phyloP scores from a whole-genome alignment of 1,284 basidiomycete species.

The Melanopsichium pennsylvanicum region DNA sequence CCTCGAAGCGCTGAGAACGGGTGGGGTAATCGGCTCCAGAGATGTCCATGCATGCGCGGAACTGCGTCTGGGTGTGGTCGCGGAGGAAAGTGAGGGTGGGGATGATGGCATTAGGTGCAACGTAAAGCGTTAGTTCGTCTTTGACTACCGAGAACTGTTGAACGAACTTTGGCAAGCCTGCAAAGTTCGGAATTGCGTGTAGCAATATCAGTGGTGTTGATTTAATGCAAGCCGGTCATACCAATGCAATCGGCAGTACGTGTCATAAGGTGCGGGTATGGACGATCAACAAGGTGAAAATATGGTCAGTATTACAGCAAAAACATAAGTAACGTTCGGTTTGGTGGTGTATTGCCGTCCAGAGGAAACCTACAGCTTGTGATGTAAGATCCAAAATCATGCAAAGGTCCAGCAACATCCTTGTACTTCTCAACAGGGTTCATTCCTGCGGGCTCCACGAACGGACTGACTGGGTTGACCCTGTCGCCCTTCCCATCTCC shows the following conservation, averaged over 20 bases:
- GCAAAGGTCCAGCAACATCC: conserved; percentile 48
- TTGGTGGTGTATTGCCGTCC: no score
- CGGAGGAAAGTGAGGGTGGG: conserved; percentile 91
- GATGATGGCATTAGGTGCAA: conserved; percentile 81
- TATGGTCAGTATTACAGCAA: background rate
- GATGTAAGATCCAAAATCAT: conserved; percentile 64
- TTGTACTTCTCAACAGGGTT: conserved; percentile 59
- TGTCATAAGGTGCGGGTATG: no score
- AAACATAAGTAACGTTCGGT: no score
- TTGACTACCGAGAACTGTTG: conserved; percentile 72
- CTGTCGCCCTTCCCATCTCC: conserved; percentile 56
- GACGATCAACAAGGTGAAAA: background rate
- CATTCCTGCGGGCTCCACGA: conserved; percentile 51
- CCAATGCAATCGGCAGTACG: conserved; percentile 1
- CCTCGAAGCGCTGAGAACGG: conserved; percentile 91
- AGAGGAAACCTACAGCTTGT: conserved; percentile 58
- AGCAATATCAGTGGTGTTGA: no score
- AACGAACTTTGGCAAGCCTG: conserved; percentile 64
- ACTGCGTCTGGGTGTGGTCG: conserved; percentile 95
- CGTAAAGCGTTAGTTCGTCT: conserved; percentile 92
- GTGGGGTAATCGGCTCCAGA: conserved; percentile 95
- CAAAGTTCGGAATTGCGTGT: no score
- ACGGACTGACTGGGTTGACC: conserved; percentile 59
- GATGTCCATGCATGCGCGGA: conserved; percentile 91
- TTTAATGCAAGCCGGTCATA: no score